A percentile compares a stretch with the other conserved stretches of the same genome.
Evolutionary conservation across 805 yeast species (phyloP).

Genomic region (Metschnikowia bowlesiae): DNA sequence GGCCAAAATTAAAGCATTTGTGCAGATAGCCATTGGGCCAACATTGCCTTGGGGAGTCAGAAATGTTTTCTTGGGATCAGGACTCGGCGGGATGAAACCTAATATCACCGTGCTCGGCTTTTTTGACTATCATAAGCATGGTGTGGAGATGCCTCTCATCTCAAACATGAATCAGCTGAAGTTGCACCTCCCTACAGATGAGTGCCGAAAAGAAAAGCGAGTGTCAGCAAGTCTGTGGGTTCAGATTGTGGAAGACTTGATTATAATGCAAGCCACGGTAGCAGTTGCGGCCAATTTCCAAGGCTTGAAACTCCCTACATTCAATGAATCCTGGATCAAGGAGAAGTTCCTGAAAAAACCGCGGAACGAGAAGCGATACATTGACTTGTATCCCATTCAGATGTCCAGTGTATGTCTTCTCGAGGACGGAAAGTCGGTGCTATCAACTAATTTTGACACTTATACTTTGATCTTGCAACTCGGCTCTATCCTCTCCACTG

Average conservation of each 20-base stretch:
- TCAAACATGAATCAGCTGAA: constrained; percentile 18
- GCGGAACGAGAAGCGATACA: constrained; percentile 42
- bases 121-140: constrained; percentile 56
- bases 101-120: constrained; percentile 91
- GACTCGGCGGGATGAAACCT: constrained; percentile 98
- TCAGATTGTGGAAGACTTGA: constrained; percentile 81
- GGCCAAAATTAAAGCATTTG: constrained; percentile 82
- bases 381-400: constrained; percentile 94
- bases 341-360: constrained; percentile 1
- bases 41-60: constrained; percentile 92
- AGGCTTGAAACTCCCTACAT: constrained; percentile 57
- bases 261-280: constrained; percentile 83
- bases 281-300: constrained; percentile 92
- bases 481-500: constrained; percentile 90
- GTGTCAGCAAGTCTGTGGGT: constrained; percentile 83
- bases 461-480: constrained; percentile 89
- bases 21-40: constrained; percentile 86
- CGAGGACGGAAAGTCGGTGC: constrained; percentile 59
- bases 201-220: constrained; percentile 64
- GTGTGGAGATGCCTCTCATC: constrained; percentile 25
- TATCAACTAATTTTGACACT: constrained; percentile 92
- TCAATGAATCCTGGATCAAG: constrained; percentile 15
- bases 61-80: constrained; percentile 87
- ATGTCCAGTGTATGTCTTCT: constrained; percentile 82
- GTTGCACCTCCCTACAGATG: constrained; percentile 65